Base-by-base conservation (phyloP, 345 rosid species). In the Dipteronia dyeriana region DNA sequence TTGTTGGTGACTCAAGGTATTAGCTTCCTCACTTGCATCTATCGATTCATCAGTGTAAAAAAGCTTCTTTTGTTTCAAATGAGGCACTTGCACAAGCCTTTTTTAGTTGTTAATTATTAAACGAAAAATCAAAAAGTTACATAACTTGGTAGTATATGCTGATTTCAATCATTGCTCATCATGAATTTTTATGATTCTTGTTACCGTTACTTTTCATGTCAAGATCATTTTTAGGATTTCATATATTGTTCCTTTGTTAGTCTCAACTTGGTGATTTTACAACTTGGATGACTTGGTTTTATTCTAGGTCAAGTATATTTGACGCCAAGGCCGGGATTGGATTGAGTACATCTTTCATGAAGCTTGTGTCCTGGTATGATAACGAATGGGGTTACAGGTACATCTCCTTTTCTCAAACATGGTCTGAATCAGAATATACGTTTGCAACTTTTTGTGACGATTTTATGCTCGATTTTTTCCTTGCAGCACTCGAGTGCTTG, bases 311-410 rank as follows among this genome's bases (percentile, higher is more conserved):
- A 68, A 97, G 98, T 86, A 94, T 97, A 85, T 97, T 97, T 47
- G 99, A 97, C 54, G 98, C 99, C 39, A 92, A 92, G 71, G 99
- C 99, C 9, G 99, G 99, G 67, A 97, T 97, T 66, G 99, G 97
- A 45, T 82, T 97, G 85, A 89, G 86, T 72, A 70, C 67, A 73
- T 92, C 96, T 31, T 94, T 97, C 86, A 88, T 88, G 90, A 97
- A 97, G 88, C 86, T 97, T 47, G 92, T 97, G 66, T 78, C 97
- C 1, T 97, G 99, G 99, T 97, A 97, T 16, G 99, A 94, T 83
- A 97, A 97, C 4, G 99, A 97, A 77, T 97, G 99, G 99, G 99
- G 99, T 73, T 97, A 97, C 92, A 97, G 98, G 99, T 96, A 90
- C 9, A 38, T 54, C 70, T 74, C 53, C 56, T 39, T 47, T 41